Conservation (phyloP, 179 eudicot genomes). For the Patellifolia procumbens region DNA sequence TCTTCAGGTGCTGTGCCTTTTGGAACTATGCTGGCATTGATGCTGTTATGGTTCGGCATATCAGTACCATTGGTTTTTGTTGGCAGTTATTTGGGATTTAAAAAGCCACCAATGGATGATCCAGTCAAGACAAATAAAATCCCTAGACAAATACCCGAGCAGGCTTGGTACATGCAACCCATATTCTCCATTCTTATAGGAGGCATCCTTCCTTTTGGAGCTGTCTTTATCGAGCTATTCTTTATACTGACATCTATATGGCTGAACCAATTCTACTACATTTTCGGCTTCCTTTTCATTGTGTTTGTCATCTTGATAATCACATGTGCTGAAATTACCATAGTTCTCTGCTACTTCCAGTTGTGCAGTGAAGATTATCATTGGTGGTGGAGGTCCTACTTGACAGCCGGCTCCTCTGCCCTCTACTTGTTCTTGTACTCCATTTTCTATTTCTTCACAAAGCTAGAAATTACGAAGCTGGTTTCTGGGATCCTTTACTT, state of each 20-base stretch:
- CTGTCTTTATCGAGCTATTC: conserved; percentile 48
- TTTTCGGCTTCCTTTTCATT: conserved; percentile 54
- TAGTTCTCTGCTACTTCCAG: conserved; percentile 58
- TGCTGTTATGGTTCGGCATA: conserved; percentile 53
- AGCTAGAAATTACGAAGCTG: conserved; percentile 54
- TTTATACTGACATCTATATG: conserved; percentile 55
- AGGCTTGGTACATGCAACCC: conserved; percentile 59
- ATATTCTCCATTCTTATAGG: conserved; percentile 52
- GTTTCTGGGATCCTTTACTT: conserved; percentile 55
- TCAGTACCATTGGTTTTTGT: conserved; percentile 56
- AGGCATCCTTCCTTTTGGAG: conserved; percentile 55
- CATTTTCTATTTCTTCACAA: conserved; percentile 57
- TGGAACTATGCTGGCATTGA: conserved; percentile 51
- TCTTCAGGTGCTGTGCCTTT: conserved; percentile 57
- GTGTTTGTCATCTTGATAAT: conserved; percentile 48
- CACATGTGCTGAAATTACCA: conserved; percentile 56
- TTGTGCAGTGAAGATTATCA: conserved; percentile 54
- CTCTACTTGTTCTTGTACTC: conserved; percentile 56
- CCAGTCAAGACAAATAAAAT: conserved; percentile 56
- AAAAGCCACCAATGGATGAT: conserved; percentile 39
- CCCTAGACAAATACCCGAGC: conserved; percentile 57
- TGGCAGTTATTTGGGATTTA: conserved; percentile 45
- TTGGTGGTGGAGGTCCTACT: conserved; percentile 64
- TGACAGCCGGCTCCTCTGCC: conserved; percentile 57
- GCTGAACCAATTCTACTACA: conserved; percentile 59